These are phyloP conservation scores for Thelephora ganbajun DNA, from an alignment of 768 basidiomycete species.

Conservation along the genomic window DNA sequence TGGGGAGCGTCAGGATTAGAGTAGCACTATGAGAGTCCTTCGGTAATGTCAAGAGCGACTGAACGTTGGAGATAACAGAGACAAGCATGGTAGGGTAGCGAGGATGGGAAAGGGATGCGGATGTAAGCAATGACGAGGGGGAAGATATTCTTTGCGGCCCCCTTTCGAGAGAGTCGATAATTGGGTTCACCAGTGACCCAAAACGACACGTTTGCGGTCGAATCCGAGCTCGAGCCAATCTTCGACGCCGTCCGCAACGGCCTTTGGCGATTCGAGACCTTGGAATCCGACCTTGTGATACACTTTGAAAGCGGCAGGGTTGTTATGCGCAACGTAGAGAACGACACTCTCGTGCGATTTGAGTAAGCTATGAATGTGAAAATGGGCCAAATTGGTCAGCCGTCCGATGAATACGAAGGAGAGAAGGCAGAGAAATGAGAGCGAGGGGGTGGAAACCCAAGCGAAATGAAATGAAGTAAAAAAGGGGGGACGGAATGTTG, in stretches of 20 bases:
- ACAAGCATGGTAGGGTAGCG: too few relatives aligned
- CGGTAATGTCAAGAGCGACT: too few relatives aligned
- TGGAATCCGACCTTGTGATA: slow-evolving; percentile 57
- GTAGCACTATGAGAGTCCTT: too few relatives aligned
- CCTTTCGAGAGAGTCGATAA: too few relatives aligned
- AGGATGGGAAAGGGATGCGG: too few relatives aligned
- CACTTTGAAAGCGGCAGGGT: slow-evolving; percentile 37
- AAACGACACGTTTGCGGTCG: slow-evolving; percentile 25
- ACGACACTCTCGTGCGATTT: slow-evolving; percentile 33
- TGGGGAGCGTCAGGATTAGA: too few relatives aligned
- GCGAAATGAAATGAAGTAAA: background rate
- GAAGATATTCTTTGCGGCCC: too few relatives aligned
- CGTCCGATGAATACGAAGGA: background rate
- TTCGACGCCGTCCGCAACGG: slow-evolving; percentile 28
- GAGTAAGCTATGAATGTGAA: slow-evolving; percentile 22
- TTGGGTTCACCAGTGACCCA: slow-evolving; percentile 53
- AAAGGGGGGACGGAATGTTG: background rate
- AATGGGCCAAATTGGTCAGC: background rate
- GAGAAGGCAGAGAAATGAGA: too few relatives aligned
- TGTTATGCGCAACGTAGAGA: slow-evolving; percentile 50
- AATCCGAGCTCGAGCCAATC: slow-evolving; percentile 58
- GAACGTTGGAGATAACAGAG: too few relatives aligned
- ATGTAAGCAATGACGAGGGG: too few relatives aligned
- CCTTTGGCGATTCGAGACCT: slow-evolving; percentile 24
- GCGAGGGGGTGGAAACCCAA: slow-evolving; percentile 7